Evolutionary conservation across 345 rosid genomes (phyloP).

Genomic region (Populus davidiana): DNA sequence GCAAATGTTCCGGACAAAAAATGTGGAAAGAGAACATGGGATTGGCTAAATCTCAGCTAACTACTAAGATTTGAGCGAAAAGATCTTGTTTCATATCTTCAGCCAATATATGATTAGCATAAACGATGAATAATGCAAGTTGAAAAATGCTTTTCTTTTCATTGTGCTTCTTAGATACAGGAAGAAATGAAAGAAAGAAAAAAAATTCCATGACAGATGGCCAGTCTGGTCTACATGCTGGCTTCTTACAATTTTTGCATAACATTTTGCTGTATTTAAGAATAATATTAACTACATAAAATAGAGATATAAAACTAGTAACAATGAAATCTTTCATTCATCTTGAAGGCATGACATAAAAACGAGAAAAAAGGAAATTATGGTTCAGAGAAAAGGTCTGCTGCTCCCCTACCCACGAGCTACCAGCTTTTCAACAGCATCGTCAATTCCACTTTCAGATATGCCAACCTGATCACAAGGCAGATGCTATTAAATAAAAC

Average conservation of each 20-base stretch:
- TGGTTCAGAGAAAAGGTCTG: neutral
- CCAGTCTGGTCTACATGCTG: neutral
- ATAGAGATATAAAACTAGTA: neutral
- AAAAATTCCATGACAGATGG: neutral
- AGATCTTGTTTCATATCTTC: constrained; percentile 9
- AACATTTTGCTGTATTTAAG: neutral
- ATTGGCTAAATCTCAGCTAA: neutral
- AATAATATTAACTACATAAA: neutral
- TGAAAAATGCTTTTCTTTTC: neutral
- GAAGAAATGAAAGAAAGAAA: neutral
- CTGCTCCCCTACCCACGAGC: constrained; percentile 72
- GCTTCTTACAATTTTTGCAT: neutral
- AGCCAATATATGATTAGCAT: constrained; percentile 3
- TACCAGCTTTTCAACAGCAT: constrained; percentile 82
- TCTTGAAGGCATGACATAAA: neutral
- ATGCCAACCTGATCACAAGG: constrained; percentile 64
- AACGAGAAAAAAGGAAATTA: neutral
- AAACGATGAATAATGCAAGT: neutral
- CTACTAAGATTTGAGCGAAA: constrained; percentile 9
- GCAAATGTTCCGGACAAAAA: neutral
- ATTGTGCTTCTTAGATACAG: neutral
- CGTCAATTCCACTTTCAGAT: constrained; percentile 84
- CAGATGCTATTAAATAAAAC: neutral
- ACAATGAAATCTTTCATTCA: neutral
- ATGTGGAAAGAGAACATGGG: constrained; percentile 9